Conservation (phyloP, 495 filamentous ascomycete species). For the Lasiosphaeria ovina region DNA sequence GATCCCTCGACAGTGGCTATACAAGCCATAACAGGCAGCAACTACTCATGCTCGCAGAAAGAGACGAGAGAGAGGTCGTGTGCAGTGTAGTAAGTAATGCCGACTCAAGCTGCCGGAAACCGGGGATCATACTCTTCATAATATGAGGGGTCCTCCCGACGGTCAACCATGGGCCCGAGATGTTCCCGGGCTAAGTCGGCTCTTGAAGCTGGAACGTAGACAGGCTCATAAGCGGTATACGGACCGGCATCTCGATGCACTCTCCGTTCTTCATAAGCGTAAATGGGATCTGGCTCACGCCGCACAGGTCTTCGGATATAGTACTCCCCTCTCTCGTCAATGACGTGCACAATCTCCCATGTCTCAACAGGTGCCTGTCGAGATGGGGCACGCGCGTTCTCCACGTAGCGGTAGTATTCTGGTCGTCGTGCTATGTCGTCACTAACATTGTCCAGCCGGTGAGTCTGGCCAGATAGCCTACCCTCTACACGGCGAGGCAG, state of each 20-base stretch:
- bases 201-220: constrained; percentile 16
- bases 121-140: constrained; percentile 45
- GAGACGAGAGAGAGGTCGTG: not conserved
- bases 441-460: constrained; percentile 17
- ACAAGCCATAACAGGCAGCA: too few species aligned
- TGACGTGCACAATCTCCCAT: constrained; percentile 46
- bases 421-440: constrained; percentile 20
- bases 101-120: constrained; percentile 23
- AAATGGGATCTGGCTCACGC: constrained; percentile 23
- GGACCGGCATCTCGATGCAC: constrained; percentile 9
- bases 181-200: not conserved
- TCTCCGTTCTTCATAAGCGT: constrained; percentile 15
- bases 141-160: constrained; percentile 26
- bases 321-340: constrained; percentile 45
- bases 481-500: constrained; percentile 11
- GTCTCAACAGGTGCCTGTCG: constrained; percentile 30
- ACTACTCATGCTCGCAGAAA: not conserved
- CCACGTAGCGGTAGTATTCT: constrained; percentile 36
- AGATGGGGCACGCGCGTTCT: constrained; percentile 28
- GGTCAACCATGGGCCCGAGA: constrained; percentile 1
- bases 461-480: constrained; percentile 18
- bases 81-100: not conserved
- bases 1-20: too few species aligned
- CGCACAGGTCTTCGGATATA: constrained; percentile 44
- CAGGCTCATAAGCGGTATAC: constrained; percentile 19